Percentiles rank a stretch among this genome's conserved stretches.
Evolutionary conservation across 352 stramenopile species (phyloP).

Genomic region (Saprolegnia parasitica): DNA sequence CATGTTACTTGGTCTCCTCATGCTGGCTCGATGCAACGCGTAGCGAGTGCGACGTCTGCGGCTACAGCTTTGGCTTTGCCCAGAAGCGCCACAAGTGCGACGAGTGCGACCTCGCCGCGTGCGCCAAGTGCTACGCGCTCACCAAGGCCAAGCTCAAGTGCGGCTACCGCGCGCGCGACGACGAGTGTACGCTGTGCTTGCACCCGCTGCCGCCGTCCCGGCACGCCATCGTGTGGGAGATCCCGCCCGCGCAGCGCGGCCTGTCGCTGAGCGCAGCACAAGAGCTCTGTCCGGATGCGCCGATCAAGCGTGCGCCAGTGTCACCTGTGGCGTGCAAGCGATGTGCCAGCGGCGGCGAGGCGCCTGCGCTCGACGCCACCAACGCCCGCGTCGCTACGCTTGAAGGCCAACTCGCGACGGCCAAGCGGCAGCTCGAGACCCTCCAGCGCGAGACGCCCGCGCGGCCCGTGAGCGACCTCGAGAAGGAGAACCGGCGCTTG

Average conservation of each 20-base stretch:
- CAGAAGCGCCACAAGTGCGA: background rate
- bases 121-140: background rate
- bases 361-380: background rate
- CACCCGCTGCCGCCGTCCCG: background rate
- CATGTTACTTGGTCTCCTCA: no score
- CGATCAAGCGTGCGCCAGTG: no score
- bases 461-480: background rate
- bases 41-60: background rate
- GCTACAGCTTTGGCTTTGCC: background rate
- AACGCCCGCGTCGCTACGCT: background rate
- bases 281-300: no score
- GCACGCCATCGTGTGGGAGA: background rate
- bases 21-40: no score
- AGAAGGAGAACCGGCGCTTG: background rate
- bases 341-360: background rate
- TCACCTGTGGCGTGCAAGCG: background rate
- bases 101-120: background rate
- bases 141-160: background rate
- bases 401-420: background rate
- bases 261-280: background rate
- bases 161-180: background rate
- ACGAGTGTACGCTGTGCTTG: background rate
- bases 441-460: background rate
- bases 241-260: background rate
- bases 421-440: background rate